These are phyloP conservation scores for Paecilomyces formosus DNA, from an alignment of 2,329 filamentous ascomycete species.

Conservation along the genomic window DNA sequence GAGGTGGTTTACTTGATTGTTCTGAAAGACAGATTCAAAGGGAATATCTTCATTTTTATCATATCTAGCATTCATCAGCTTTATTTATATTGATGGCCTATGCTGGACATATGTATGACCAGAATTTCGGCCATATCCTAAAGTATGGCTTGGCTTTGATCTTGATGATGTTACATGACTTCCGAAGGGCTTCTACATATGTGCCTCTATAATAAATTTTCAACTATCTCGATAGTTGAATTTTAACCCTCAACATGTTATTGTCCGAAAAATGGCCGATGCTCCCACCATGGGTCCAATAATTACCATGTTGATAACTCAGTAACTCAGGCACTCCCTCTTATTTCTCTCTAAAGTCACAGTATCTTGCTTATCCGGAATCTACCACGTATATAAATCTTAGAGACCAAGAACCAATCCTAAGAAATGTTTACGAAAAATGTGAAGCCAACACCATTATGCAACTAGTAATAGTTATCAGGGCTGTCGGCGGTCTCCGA, in stretches of 20 bases:
- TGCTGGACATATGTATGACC: too few species aligned
- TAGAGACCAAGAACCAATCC: too few species aligned
- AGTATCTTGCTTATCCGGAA: too few species aligned
- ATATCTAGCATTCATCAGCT: too few species aligned
- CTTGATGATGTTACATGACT: background rate
- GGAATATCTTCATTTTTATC: too few species aligned
- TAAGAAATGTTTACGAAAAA: too few species aligned
- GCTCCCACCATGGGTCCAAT: background rate
- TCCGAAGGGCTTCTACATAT: background rate
- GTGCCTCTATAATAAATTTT: background rate
- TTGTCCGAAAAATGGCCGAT: background rate
- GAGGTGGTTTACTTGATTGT: conserved; percentile 6
- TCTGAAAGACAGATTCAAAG: too few species aligned
- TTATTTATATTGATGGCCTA: too few species aligned
- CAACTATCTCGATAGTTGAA: background rate
- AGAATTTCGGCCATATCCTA: background rate
- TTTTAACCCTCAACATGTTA: background rate
- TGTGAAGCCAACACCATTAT: background rate
- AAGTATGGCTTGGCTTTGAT: background rate
- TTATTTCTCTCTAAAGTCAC: too few species aligned
- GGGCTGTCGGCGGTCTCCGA: background rate
- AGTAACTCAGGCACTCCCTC: too few species aligned
- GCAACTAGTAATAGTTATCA: background rate
- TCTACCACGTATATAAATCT: too few species aligned
- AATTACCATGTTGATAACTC: background rate